A percentile compares a stretch with the other conserved stretches of the same genome.
Conservation (phyloP, 2,329 filamentous ascomycete species). For the Pseudovirgaria hyperparasitica region DNA sequence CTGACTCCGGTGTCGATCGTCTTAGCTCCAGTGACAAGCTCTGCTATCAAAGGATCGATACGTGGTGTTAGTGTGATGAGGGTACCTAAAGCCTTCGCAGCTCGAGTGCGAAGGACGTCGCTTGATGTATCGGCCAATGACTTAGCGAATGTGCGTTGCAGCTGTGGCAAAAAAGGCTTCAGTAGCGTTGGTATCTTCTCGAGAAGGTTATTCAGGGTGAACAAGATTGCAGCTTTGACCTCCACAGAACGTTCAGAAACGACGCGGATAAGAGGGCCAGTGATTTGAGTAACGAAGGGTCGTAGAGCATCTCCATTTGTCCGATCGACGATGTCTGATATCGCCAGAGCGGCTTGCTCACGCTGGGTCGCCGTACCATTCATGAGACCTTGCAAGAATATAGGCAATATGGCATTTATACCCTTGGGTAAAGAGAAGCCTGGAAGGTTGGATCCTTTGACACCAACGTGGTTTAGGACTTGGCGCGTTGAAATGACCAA, state of each 20-base stretch:
- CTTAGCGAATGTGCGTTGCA: constrained; percentile 94
- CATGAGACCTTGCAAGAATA: constrained; percentile 96
- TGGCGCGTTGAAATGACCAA: constrained; percentile 78
- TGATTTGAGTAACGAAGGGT: constrained; percentile 94
- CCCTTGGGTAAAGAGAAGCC: constrained; percentile 91
- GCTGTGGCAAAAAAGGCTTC: constrained; percentile 91
- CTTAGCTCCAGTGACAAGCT: constrained; percentile 91
- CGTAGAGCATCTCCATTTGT: constrained; percentile 79
- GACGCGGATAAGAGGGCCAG: constrained; percentile 91
- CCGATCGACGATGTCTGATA: constrained; percentile 90
- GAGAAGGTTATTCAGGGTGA: constrained; percentile 86
- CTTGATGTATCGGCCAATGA: constrained; percentile 87
- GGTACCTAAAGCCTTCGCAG: constrained; percentile 87
- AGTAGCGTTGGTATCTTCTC: constrained; percentile 94
- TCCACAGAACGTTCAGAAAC: constrained; percentile 94
- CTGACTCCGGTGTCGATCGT: constrained; percentile 76
- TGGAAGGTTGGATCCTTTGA: constrained; percentile 68
- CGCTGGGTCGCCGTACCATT: constrained; percentile 89
- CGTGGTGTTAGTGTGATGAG: constrained; percentile 91
- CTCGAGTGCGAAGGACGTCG: constrained; percentile 72
- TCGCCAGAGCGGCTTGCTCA: constrained; percentile 80
- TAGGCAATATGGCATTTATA: constrained; percentile 89
- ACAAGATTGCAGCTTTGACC: constrained; percentile 86
- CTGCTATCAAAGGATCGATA: constrained; percentile 84
- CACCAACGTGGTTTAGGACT: constrained; percentile 76